Percentiles rank a stretch among this genome's conserved stretches.
Evolutionary conservation across 306 rosid genomes (phyloP).

Genomic region (Ammopiptanthus mongolicus): DNA sequence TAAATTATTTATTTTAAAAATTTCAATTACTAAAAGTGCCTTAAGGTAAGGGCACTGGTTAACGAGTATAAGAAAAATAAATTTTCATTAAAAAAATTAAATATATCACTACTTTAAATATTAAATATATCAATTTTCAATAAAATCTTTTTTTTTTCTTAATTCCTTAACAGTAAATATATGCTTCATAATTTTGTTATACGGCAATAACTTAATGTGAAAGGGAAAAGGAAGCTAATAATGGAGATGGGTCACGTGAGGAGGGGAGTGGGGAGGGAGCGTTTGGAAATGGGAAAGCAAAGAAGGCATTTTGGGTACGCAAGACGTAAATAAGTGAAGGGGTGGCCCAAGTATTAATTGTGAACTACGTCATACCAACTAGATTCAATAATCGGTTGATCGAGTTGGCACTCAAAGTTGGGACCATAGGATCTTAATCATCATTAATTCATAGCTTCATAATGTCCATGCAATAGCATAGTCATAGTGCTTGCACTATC

Average conservation of each 20-base stretch:
- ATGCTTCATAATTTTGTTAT: no score
- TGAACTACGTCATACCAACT: conserved; percentile 42
- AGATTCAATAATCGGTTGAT: conserved; percentile 36
- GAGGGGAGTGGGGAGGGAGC: conserved; percentile 18
- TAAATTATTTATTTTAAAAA: no score
- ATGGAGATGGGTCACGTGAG: conserved; percentile 39
- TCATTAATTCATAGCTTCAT: not conserved
- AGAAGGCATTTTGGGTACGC: conserved; percentile 10
- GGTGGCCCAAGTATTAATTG: conserved; percentile 27
- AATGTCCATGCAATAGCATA: conserved; percentile 15
- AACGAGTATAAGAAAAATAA: no score
- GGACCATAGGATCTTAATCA: conserved; percentile 27
- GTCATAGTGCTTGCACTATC: not conserved
- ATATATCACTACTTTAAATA: no score
- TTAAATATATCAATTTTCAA: not conserved
- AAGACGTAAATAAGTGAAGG: conserved; percentile 21
- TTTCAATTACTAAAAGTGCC: no score
- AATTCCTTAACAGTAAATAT: no score
- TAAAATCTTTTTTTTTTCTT: no score
- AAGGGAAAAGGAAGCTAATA: conserved; percentile 7
- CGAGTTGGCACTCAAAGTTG: conserved; percentile 36
- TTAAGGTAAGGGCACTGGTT: no score
- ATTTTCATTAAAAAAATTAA: no score
- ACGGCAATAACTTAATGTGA: no score
- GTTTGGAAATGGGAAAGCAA: not conserved